phyloP scores from a whole-genome alignment of 345 rosid species.

The Euphorbia lathyris region DNA sequence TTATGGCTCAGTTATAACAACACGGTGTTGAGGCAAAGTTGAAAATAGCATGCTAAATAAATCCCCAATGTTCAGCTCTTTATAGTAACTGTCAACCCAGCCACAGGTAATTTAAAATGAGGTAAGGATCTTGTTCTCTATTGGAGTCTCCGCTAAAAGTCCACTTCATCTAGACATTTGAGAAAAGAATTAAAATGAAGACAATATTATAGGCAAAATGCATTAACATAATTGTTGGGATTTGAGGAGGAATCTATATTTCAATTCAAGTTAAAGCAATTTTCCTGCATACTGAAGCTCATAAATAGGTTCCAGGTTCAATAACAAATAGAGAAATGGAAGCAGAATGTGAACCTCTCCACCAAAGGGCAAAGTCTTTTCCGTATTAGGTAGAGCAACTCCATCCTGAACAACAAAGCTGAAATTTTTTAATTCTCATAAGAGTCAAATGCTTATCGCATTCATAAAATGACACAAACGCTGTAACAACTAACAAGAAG shows the following conservation, averaged over 20 bases:
- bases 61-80: not conserved
- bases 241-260: not conserved
- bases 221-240: not conserved
- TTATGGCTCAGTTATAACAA: not conserved
- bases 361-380: constrained; percentile 87
- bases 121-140: not conserved
- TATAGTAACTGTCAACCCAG: not conserved
- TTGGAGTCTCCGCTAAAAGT: not conserved
- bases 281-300: constrained; percentile 9
- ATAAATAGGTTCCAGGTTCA: constrained; percentile 4
- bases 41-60: not conserved
- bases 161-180: not conserved
- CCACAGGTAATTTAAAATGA: constrained; percentile 2
- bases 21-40: not conserved
- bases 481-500: constrained; percentile 1
- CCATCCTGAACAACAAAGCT: constrained; percentile 64
- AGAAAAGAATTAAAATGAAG: not conserved
- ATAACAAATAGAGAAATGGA: constrained; percentile 17
- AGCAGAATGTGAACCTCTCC: constrained; percentile 66
- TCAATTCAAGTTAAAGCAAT: constrained; percentile 7
- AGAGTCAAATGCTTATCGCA: not conserved
- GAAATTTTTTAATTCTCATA: constrained; percentile 17
- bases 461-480: not conserved
- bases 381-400: constrained; percentile 85
- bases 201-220: not conserved